Base-by-base conservation (phyloP, 139 green algal genomes). In the Chlorella sp. region DNA sequence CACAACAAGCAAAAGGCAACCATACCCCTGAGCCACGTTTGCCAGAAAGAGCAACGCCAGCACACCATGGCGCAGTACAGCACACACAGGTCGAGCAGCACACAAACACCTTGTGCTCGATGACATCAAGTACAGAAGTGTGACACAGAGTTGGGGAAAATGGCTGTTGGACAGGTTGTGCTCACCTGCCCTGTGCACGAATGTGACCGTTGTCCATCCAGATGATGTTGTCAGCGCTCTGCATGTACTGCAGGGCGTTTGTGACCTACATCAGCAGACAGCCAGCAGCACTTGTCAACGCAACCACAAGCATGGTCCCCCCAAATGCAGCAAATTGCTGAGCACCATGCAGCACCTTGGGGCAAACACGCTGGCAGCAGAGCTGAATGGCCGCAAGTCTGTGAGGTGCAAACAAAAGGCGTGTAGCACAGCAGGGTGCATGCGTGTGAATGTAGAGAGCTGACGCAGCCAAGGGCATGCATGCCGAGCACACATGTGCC, bases 191-290 rank as follows among this genome's bases (percentile, higher is more conserved):
- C 29, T 71, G 70, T 63, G 70, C 78, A 1, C 72, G 55, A n/a
- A 94, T 73, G 22, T 55, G 34, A 0, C 92, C 88, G 24, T 72
- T 74, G 27, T 93, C 85, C 69, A 96, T 77, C 78, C 87, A 88
- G 24, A 96, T 33, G 35, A 96, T 69, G n/a, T 82, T 81, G 72
- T 96, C 86, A 6, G 88, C 88, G 4, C 77, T 29, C 2, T 80
- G 87, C 66, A 93, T 73, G 80, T 91, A 93, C 73, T 96, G 88
- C 81, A n/a, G n/a, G n/a, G n/a, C n/a, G 42, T 55, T 10, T 55
- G 42, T 17, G 42, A 55, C 17, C 10, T 24, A 10, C 10, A 17
- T 55, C 42, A 55, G 10, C 42, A 55, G 10, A 55, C 42, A 17
- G 10, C 42, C 10, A 17, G 42, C 42, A 55, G n/a, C n/a, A n/a